Conservation (phyloP, 257 asterid genomes). For the Jacaranda mimosifolia region DNA sequence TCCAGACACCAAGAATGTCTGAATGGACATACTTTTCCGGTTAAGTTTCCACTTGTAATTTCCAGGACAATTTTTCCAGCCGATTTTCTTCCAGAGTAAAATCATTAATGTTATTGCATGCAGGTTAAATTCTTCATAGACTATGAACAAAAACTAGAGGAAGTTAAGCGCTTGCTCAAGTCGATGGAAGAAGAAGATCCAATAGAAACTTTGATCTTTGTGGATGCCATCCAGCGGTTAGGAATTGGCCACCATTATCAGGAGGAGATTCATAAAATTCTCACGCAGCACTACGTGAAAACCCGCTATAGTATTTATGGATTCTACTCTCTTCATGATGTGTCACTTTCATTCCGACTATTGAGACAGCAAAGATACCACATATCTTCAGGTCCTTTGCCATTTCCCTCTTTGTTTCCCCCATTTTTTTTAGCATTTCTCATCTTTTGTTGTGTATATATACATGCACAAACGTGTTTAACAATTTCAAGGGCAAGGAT, state of each 20-base stretch:
- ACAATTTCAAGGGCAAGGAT: conserved; percentile 45
- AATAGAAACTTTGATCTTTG: conserved; percentile 29
- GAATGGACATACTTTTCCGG: neutral
- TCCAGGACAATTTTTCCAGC: too few species aligned
- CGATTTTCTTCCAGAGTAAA: too few species aligned
- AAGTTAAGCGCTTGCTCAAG: conserved; percentile 6
- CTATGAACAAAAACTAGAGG: conserved; percentile 23
- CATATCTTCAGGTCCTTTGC: conserved; percentile 23
- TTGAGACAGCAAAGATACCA: conserved; percentile 36
- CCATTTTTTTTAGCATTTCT: too few species aligned
- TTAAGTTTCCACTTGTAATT: neutral
- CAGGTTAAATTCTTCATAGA: conserved; percentile 1
- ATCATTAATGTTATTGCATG: neutral
- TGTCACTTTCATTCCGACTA: conserved; percentile 37
- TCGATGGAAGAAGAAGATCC: conserved; percentile 13
- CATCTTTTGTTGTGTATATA: too few species aligned
- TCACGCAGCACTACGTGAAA: conserved; percentile 6
- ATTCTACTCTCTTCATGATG: conserved; percentile 23
- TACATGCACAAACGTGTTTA: conserved; percentile 47
- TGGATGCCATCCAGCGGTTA: conserved; percentile 42
- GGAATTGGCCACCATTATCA: conserved; percentile 33
- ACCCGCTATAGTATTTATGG: neutral
- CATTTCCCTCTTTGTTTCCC: too few species aligned
- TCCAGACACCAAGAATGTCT: neutral
- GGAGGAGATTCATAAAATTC: conserved; percentile 33